Conservation (phyloP, 2,329 filamentous ascomycete species). For the Colletotrichum tropicale region DNA sequence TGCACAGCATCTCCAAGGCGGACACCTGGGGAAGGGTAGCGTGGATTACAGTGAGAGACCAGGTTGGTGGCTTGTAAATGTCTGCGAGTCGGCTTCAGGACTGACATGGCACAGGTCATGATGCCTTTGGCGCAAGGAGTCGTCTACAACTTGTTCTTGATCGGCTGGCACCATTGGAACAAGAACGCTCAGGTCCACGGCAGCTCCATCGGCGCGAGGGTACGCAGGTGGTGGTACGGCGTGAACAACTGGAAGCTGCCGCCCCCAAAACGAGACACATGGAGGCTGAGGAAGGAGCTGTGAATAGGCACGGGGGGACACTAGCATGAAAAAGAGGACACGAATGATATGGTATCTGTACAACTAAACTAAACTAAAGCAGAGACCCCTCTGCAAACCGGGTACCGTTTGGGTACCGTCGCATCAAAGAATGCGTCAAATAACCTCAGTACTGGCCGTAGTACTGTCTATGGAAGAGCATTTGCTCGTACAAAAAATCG, state of each 20-base stretch:
- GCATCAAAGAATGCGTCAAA: slow-evolving; percentile 3
- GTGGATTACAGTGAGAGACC: slow-evolving; percentile 87
- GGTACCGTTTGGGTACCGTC: neutral
- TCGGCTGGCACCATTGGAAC: slow-evolving; percentile 93
- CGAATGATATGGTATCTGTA: slow-evolving; percentile 17
- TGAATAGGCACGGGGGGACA: neutral
- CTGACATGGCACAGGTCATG: slow-evolving; percentile 62
- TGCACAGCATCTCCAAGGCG: slow-evolving; percentile 83
- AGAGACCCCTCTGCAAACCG: slow-evolving; percentile 11
- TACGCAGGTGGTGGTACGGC: slow-evolving; percentile 92
- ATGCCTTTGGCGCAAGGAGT: slow-evolving; percentile 88
- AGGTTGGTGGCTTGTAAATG: slow-evolving; percentile 58
- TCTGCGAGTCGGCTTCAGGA: neutral
- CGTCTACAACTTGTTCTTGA: slow-evolving; percentile 83
- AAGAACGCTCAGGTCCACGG: slow-evolving; percentile 77
- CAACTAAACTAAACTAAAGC: slow-evolving; percentile 11
- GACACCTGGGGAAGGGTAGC: slow-evolving; percentile 80
- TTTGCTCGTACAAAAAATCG: neutral
- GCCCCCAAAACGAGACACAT: slow-evolving; percentile 25
- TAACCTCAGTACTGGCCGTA: neutral
- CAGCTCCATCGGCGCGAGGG: slow-evolving; percentile 73
- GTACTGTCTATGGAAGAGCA: slow-evolving; percentile 7
- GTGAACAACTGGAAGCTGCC: slow-evolving; percentile 90
- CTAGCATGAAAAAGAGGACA: neutral
- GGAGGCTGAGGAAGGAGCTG: slow-evolving; percentile 16